Base-by-base conservation (phyloP, 257 asterid genomes). In the Solanum corneliomulleri region DNA sequence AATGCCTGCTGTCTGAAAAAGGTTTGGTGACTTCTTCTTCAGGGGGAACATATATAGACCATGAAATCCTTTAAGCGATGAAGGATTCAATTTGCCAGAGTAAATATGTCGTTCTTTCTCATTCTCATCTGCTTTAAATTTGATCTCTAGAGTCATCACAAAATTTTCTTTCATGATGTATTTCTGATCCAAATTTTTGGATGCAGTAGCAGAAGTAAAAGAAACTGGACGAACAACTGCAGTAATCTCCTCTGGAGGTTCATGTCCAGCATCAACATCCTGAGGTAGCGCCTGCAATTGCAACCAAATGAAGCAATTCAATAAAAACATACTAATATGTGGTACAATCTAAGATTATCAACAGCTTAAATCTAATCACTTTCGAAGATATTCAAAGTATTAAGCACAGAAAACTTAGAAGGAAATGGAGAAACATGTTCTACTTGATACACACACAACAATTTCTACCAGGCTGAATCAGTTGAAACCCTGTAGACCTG, bases 191-290 rank as follows among this genome's bases (percentile, higher is more conserved):
- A 92, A 69, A 84, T 84, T 92, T 85, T 86, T 89, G 1, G 91
- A 88, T 62, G 86, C 72, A 13, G 75, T 83, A 49, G 45, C 86
- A 77, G 87, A 56, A 29, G 27, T 41, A 70, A 88, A 95, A 58
- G 89, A 75, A 72, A 88, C 87, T 5, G 98, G 98, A 75, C 95
- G 97, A 88, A 95, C 49, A 44, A 95, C 91, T 64, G 93, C 95
- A 58, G 90, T 89, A 86, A 95, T 88, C 83, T 88, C 87, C 62
- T 87, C 87, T 0, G 96, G 96, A 86, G 87, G 93, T 56, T 86
- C 85, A 89, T 89, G 91, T 78, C 98, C 96, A 71, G 92, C 95
- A 85, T 91, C 87, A 77, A 83, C 86, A 70, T 74, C 85, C 37
- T 5, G 64, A 71, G 94, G 94, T 69, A 93, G 58, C 70, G 86